Evolutionary conservation across 768 basidiomycete species (phyloP).

Genomic region (Lentinula edodes): DNA sequence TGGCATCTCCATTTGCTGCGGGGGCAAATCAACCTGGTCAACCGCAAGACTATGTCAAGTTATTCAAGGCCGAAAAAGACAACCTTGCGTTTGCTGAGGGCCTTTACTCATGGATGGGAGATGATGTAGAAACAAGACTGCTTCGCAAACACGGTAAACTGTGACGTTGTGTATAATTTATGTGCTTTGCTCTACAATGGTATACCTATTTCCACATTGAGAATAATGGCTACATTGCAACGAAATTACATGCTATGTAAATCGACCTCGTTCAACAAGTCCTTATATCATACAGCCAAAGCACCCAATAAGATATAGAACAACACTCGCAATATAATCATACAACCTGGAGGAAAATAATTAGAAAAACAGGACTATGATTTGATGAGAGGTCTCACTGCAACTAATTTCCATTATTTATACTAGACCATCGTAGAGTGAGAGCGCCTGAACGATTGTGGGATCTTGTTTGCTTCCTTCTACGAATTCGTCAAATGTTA

Average conservation of each 20-base stretch:
- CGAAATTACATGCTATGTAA: conserved; percentile 3
- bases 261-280: neutral
- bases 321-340: neutral
- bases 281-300: neutral
- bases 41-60: conserved; percentile 81
- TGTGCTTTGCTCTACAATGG: neutral
- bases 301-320: neutral
- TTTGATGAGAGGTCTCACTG: neutral
- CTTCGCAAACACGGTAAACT: conserved; percentile 62
- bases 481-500: conserved; percentile 96
- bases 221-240: conserved; percentile 25
- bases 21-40: conserved; percentile 45
- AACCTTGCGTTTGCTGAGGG: conserved; percentile 91
- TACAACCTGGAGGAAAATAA: neutral
- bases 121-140: conserved; percentile 74
- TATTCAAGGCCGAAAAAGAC: conserved; percentile 89
- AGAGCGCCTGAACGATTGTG: conserved; percentile 96
- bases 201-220: neutral
- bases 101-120: conserved; percentile 76
- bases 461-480: conserved; percentile 99
- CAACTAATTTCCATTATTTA: conserved; percentile 27
- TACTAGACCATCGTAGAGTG: conserved; percentile 92
- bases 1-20: conserved; percentile 60
- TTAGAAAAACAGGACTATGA: neutral
- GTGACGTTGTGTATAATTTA: neutral